Evolutionary conservation across 1,284 basidiomycete genomes (phyloP), one percentile per base, ranked within the genome.

Genomic region (Jaminaea rosea): DNA sequence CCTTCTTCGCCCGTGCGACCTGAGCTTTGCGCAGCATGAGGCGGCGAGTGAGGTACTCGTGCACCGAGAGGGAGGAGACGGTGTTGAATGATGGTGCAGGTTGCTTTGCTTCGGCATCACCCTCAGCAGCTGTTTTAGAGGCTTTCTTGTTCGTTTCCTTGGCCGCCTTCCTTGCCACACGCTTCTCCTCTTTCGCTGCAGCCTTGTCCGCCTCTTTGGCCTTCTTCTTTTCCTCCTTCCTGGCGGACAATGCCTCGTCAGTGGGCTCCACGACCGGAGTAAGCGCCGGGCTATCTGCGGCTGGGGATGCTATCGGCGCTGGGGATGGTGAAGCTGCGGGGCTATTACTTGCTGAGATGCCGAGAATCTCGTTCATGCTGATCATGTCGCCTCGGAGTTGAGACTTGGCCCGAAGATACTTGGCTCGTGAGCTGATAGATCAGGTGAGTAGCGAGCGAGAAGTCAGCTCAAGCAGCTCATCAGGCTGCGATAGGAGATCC

Each of bases 361-460:
- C 69, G 8, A 72, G 54, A 17, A 72, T 72, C 48, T 72, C 69
- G 42, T 72, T 72, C 56, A 72, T 59, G 44, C 64, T 63, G 23
- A 52, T 49, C 4, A 60, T 51, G 21, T 65, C 63, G 23, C 49
- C 55, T 15, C 60, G 59, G 13, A 67, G 63, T 60, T 71, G 58
- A 21, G 64, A 56, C 47, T 72, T 72, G 4, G 70, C 70, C 10
- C 63, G 60, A n/a, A 70, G 48, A 50, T 67, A 72, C 50, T 67
- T 67, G 37, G 70, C 68, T 36, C 70, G 62, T 2, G 48, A 49
- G 24, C 52, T 58, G 37, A 13, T 9, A 15, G n/a, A 13, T 8
- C 10, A 32, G 10, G 29, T 24, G 26, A 42, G 19, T n/a, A 52
- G 17, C 27, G 28, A 23, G n/a, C 29, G 23, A 8, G 4, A n/a